Evolutionary conservation across 768 basidiomycete species (phyloP), one percentile per base, ranked within the genome.

Genomic region (Tricholoma terreum): DNA sequence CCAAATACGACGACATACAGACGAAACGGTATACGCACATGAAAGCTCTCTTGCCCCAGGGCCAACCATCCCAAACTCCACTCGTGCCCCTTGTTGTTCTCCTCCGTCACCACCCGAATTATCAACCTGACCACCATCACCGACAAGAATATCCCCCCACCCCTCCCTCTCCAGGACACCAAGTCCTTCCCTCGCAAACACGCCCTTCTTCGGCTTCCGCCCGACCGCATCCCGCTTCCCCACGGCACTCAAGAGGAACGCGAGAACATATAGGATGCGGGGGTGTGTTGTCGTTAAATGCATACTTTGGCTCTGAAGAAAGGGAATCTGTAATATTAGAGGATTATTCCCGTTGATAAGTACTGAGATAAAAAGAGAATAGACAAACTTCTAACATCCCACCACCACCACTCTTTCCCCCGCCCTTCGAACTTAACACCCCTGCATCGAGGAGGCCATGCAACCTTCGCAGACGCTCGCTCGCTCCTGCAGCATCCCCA

Each of bases 141-240:
- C 64, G 21, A 65, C 59, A 2, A 77, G 61, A 56, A 78, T 75
- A 56, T 73, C 79, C 50, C 63, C 68, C 50, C 75, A 58, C 6
- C 50, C 64, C 64, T 81, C 85, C 55, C 75, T 77, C 54, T 81
- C 79, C 57, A 80, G 73, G 19, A 80, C 69, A 19, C 73, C 67
- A 6, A 88, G 50, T 0, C 88, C 90, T 59, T 88, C 89, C 6
- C 69, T 68, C 0, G 87, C 84, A 71, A 90, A 92, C 0, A 88
- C 73, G 48, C 82, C 84, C 57, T 86, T 79, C 73, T 86, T 89
- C 3, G 90, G 90, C 53, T 83, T 86, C 22, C 87, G 77, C 38
- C 89, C 91, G 0, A 87, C 82, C 0, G 85, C 80, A 63, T 92
- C 89, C 12, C 87, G 81, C 63, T 90, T 89, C 0, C 86, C 81